A percentile compares a stretch with the other conserved stretches of the same genome.
Evolutionary conservation across 2,329 filamentous ascomycete species (phyloP).

Genomic region (Aureobasidium subglaciale): DNA sequence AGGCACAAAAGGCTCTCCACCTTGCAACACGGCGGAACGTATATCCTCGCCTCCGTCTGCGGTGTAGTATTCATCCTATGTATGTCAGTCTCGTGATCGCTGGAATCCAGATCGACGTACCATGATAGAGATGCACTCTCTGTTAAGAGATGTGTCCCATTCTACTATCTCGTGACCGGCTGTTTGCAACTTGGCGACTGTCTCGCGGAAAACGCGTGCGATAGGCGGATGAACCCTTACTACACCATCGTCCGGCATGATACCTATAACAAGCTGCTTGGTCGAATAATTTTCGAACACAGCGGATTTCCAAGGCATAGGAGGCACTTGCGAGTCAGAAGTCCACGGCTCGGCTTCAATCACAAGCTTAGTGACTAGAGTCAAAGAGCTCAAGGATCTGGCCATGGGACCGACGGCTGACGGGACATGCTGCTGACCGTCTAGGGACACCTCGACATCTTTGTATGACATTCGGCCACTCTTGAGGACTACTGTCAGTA

Average conservation of each 20-base stretch:
- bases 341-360: conserved; percentile 35
- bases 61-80: conserved; percentile 53
- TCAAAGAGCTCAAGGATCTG: conserved; percentile 45
- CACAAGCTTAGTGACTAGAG: conserved; percentile 32
- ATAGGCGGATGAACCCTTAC: conserved; percentile 23
- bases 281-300: conserved; percentile 20
- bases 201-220: conserved; percentile 17
- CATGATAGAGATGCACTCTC: conserved; percentile 51
- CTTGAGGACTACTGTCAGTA: conserved; percentile 34
- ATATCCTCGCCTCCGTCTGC: conserved; percentile 60
- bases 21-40: conserved; percentile 44
- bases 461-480: conserved; percentile 52
- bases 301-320: conserved; percentile 35
- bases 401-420: conserved; percentile 56
- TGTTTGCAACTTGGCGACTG: conserved; percentile 15
- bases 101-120: conserved; percentile 23
- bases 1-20: conserved; percentile 53
- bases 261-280: conserved; percentile 21
- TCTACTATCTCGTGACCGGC: conserved; percentile 36
- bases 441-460: conserved; percentile 54
- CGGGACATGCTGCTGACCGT: conserved; percentile 58
- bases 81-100: conserved; percentile 6
- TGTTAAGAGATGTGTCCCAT: conserved; percentile 42
- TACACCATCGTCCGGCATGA: conserved; percentile 23
- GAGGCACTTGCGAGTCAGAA: conserved; percentile 33